Percentiles rank a stretch among this genome's conserved stretches.
Evolutionary conservation across 2,329 filamentous ascomycete genomes (phyloP).

Genomic region (Hypoxylon sp.): DNA sequence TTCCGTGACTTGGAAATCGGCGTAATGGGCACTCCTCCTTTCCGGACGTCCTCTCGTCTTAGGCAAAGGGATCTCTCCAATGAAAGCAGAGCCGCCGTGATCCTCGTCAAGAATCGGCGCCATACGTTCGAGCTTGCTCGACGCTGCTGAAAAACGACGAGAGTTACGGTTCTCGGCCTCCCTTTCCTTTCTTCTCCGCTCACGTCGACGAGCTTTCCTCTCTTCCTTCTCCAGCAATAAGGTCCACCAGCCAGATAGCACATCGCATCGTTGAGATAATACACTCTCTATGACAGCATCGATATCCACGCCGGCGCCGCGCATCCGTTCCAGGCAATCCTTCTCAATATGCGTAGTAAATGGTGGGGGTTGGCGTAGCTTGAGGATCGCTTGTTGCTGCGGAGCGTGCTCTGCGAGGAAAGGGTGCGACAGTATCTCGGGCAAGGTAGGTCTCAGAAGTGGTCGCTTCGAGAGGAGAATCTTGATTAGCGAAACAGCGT

Average conservation of each 20-base stretch:
- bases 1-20: constrained; percentile 73
- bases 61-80: constrained; percentile 60
- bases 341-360: constrained; percentile 90
- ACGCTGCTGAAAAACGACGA: constrained; percentile 85
- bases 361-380: constrained; percentile 78
- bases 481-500: constrained; percentile 79
- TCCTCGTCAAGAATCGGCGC: constrained; percentile 80
- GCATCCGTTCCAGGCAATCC: constrained; percentile 90
- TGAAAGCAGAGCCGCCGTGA: constrained; percentile 60
- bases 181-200: constrained; percentile 83
- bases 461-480: constrained; percentile 89
- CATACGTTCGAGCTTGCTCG: constrained; percentile 82
- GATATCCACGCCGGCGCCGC: constrained; percentile 90
- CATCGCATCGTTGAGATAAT: constrained; percentile 85
- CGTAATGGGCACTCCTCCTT: constrained; percentile 73
- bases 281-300: constrained; percentile 96
- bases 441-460: constrained; percentile 78
- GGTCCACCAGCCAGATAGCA: constrained; percentile 95
- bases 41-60: constrained; percentile 79
- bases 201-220: constrained; percentile 80
- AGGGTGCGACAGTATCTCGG: constrained; percentile 86
- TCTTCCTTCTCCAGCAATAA: constrained; percentile 93
- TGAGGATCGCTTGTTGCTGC: constrained; percentile 87
- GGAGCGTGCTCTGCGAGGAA: constrained; percentile 89
- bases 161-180: constrained; percentile 83